Percentiles rank a stretch among this genome's conserved stretches.
phyloP scores from a whole-genome alignment of 2,329 filamentous ascomycete genomes.

The Ceratocystis huliohia region DNA sequence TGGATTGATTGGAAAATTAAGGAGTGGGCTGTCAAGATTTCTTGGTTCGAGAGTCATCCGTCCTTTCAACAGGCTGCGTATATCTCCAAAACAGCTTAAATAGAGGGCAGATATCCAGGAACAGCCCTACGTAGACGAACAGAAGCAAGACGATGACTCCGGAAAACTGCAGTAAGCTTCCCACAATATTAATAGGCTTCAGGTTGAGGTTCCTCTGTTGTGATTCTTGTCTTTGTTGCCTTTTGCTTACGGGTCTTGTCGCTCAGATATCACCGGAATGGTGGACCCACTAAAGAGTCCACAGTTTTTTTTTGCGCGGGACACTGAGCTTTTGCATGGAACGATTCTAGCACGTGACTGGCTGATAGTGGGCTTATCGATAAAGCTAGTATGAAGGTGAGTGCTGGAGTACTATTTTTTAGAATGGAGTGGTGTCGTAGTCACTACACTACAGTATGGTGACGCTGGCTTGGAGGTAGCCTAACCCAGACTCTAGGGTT shows the following conservation, averaged over 20 bases:
- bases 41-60: neutral
- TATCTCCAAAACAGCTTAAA: neutral
- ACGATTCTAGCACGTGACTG: neutral
- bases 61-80: neutral
- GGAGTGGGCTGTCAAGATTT: neutral
- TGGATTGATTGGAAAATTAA: neutral
- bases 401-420: too few species aligned
- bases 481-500: too few species aligned
- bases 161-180: neutral
- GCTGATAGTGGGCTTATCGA: neutral
- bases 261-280: neutral
- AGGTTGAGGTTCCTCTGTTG: neutral
- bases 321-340: neutral
- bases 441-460: too few species aligned
- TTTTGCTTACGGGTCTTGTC: slow-evolving; percentile 8
- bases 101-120: neutral
- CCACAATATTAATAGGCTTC: neutral
- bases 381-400: neutral
- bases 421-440: too few species aligned
- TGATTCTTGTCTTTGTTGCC: neutral
- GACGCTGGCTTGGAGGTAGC: too few species aligned
- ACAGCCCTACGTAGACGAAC: neutral
- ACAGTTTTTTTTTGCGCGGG: slow-evolving; percentile 1
- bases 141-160: neutral
- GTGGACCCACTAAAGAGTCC: neutral